Evolutionary conservation across 805 yeast species (phyloP), one percentile per base, ranked within the genome.

Genomic region (Tetrapisispora phaffii): DNA sequence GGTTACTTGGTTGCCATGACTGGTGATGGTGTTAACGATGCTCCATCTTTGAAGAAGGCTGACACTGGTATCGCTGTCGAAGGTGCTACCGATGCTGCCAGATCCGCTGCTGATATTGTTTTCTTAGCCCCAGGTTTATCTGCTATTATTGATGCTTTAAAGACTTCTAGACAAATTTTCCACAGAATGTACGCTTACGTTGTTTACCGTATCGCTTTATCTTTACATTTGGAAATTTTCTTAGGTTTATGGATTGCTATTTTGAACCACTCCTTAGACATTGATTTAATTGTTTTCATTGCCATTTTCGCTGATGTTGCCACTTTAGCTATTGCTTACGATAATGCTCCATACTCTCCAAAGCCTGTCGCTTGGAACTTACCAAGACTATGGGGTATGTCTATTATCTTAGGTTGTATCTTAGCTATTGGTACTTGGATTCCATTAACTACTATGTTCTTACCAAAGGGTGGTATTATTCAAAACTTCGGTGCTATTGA

Each of bases 11-110:
- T 88, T 74, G 96, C 96, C 72, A 87, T 87, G 96, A 87, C 96
- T 77, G 96, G 96, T 84, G 96, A 87, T 69, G 96, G 96, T 84
- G 96, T 87, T 68, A 87, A 87, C 77, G 96, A 87, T 74, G 95
- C 96, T 61, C 96, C 96, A 66, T 87, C 96, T 55, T 79, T 87
- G 73, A 87, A 87, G 86, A 87, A 87, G 79, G 95, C 94, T 59
- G 88, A 82, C 65, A 80, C 85, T 58, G 96, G 96, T 82, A 88
- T 88, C 76, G 96, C 96, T 65, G 96, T 87, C 69, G 95, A 87
- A 77, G 96, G 95, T 81, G 89, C 95, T 63, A 84, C 95, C 59
- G 96, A 86, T 75, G 90, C 95, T 71, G 96, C 96, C 59, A 81
- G 93, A 76, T 85, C 95, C 64, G 96, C 96, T 72, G 89, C 95